Base-by-base conservation (phyloP, 78 protist species). In the Dictyostelium intermedium region DNA sequence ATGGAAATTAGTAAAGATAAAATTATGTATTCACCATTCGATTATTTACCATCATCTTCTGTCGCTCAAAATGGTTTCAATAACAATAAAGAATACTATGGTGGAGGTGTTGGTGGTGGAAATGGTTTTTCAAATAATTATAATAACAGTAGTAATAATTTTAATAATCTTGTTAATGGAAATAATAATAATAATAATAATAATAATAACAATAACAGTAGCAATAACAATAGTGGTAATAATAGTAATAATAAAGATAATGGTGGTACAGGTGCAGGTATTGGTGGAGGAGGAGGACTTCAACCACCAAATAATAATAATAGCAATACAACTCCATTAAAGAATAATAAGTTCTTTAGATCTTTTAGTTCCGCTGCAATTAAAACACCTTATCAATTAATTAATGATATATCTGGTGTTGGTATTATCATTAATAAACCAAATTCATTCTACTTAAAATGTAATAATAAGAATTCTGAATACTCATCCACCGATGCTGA, bases 1-100 rank as follows among this genome's bases (percentile, higher is more conserved):
- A 89, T 89, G 94, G 94, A 79, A 18, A 89, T 89, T 47, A 84
- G 82, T 70, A 78, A 69, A 50, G 94, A 89, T 47, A 50, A 84
- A 27, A 89, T 89, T 25, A n/a, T 80, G 16, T 76, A 89, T 69
- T 43, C 93, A 2, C 27, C 47, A 43, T 69, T 61, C 8, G 82
- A 43, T 77, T 25, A n/a, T 41, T 20, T 77, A n/a, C 41, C 82
- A n/a, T 25, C 39, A 25, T 50, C 47, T 8, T n/a, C 61, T 10
- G 83, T 37, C 2, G 0, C 37, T 66, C 74, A 66, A 66, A 66
- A 66, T 66, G 35, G n/a, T 56, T 56, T 66, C 10, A 20, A 66
- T 60, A 18, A 14, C 4, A 60, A 23, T 23, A 66, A 66, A 27
- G 35, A 25, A 73, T 32, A 20, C 1, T 73, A 73, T 35, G 43